phyloP scores from a whole-genome alignment of 805 yeast species.

The Candida pseudoglaebosa region DNA sequence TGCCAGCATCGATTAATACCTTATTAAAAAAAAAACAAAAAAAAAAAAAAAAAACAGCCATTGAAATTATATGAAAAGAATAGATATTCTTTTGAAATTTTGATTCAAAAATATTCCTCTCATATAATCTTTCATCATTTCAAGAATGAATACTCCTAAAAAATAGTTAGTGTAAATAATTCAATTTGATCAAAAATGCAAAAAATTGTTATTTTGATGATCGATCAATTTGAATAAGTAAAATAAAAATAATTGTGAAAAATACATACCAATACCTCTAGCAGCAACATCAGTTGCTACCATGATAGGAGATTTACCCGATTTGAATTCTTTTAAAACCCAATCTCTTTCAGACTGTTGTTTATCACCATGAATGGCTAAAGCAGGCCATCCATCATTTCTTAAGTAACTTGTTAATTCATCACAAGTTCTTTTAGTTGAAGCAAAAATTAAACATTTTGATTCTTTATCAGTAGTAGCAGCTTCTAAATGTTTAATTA shows the following conservation, averaged over 20 bases:
- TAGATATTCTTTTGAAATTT: too few relatives aligned
- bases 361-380: constrained; percentile 98
- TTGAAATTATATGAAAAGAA: constrained; percentile 1
- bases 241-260: constrained; percentile 1
- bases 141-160: constrained; percentile 5
- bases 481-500: constrained; percentile 74
- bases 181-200: not conserved
- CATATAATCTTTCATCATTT: not conserved
- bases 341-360: constrained; percentile 98
- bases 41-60: constrained; percentile 6
- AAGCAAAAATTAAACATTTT: constrained; percentile 84
- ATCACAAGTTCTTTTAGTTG: constrained; percentile 98
- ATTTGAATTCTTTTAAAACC: constrained; percentile 90
- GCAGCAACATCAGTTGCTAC: constrained; percentile 99
- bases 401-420: constrained; percentile 88
- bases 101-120: too few relatives aligned
- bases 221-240: too few relatives aligned
- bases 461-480: constrained; percentile 69
- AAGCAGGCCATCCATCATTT: constrained; percentile 97
- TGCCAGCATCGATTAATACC: constrained; percentile 2
- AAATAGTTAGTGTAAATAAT: constrained; percentile 6
- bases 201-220: too few relatives aligned
- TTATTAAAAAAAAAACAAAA: constrained; percentile 5
- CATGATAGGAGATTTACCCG: constrained; percentile 93
- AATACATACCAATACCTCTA: constrained; percentile 96